These are phyloP conservation scores for Cyclostephanos tholiformis DNA, from an alignment of 108 stramenopile genomes.

Conservation along the genomic window DNA sequence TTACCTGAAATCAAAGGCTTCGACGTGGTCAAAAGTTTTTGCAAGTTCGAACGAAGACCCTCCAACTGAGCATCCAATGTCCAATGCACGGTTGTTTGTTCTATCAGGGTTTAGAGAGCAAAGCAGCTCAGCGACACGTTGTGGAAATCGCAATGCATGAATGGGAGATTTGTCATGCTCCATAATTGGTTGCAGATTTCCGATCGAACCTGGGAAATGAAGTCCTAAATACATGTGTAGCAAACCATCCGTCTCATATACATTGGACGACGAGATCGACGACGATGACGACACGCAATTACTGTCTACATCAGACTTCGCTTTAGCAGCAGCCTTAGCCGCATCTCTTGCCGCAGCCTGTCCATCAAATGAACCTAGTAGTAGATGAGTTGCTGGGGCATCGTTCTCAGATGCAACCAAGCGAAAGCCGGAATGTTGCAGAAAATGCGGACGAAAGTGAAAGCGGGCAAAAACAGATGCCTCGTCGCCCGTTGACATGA, in stretches of 20 bases:
- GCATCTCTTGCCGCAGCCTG: conserved; percentile 63
- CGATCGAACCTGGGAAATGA: conserved; percentile 68
- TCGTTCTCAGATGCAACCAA: conserved; percentile 78
- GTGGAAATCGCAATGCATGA: conserved; percentile 73
- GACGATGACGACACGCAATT: too few species aligned
- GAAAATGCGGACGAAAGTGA: conserved; percentile 95
- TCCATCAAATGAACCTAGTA: conserved; percentile 72
- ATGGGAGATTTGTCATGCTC: conserved; percentile 61
- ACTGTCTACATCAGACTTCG: background rate
- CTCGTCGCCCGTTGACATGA: conserved; percentile 92
- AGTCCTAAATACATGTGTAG: conserved; percentile 80
- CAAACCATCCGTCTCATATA: conserved; percentile 74
- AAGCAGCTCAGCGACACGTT: conserved; percentile 67
- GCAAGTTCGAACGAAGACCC: conserved; percentile 90
- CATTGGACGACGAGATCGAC: too few species aligned
- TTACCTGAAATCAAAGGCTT: conserved; percentile 84
- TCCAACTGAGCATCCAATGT: conserved; percentile 94
- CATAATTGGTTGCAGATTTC: conserved; percentile 64
- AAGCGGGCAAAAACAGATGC: conserved; percentile 91
- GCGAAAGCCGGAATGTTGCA: conserved; percentile 94
- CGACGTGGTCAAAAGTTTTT: conserved; percentile 80
- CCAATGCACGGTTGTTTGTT: conserved; percentile 66
- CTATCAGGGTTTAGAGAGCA: conserved; percentile 54
- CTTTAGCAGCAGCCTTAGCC: conserved; percentile 16
- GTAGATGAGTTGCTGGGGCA: conserved; percentile 78